Evolutionary conservation across 2,329 filamentous ascomycete species (phyloP), one percentile per base, ranked within the genome.

Genomic region (Colletotrichum sp.): DNA sequence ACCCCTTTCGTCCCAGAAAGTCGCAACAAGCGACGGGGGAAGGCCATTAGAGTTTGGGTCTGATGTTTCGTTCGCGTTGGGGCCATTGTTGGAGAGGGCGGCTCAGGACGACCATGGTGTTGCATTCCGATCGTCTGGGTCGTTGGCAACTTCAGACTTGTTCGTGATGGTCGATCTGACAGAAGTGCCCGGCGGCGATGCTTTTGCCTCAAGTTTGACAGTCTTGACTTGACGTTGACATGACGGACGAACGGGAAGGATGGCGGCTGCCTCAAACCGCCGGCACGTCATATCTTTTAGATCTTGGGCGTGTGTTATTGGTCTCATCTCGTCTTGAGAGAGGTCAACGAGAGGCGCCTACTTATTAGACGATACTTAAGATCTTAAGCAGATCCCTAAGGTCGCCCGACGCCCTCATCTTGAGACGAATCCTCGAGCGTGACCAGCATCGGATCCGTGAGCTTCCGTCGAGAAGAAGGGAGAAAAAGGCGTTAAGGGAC

Each of bases 11-110:
- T 63, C 34, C 36, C 24, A 63, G 7, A 24, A 70, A 3, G 28
- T 28, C 26, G 32, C 32, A 65, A 39, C 4, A 34, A 59, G 13
- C 57, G 57, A 57, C 43, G 57, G 15, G 39, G 18, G 43, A 43
- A 18, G 39, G 6, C 30, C 63, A 55, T 57, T 67, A 72, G 69
- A 59, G 69, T 67, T 75, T 67, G n/a, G 21, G 30, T 28, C 55
- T 64, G 55, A 75, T 72, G 72, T 75, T 75, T 75, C 63, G 36
- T 48, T 52, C 10, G 48, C 30, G 72, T 61, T 74, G 48, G 43
- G 67, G 28, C 57, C 63, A 28, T 16, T 36, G 36, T 39, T 39
- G 18, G 65, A 67, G n/a, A 32, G 21, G 65, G 12, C 28, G 15
- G 43, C 26, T 64, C 30, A 12, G 39, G 12, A 71, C 39, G 21